phyloP scores from a whole-genome alignment of 2,329 filamentous ascomycete species.

The Penicillium vulpinum region DNA sequence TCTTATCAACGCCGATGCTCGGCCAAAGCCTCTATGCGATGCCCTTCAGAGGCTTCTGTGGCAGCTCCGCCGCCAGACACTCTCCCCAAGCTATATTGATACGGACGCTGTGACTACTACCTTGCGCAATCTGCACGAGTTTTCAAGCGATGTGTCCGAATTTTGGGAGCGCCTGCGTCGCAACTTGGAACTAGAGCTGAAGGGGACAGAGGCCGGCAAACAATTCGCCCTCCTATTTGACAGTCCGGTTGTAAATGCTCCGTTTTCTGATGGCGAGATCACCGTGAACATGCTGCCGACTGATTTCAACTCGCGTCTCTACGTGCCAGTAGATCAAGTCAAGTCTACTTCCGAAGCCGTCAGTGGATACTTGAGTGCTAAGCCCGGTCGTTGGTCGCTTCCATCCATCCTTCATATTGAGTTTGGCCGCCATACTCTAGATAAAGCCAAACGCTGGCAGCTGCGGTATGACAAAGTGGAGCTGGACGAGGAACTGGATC shows the following conservation, averaged over 20 bases:
- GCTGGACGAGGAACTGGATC: slow-evolving; percentile 55
- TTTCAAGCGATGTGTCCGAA: slow-evolving; percentile 55
- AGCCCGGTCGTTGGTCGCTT: slow-evolving; percentile 43
- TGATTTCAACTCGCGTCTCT: slow-evolving; percentile 42
- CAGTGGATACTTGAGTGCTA: slow-evolving; percentile 32
- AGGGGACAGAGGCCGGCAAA: slow-evolving; percentile 43
- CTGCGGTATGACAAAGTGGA: slow-evolving; percentile 58
- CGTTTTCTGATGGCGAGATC: slow-evolving; percentile 24
- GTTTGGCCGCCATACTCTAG: slow-evolving; percentile 58
- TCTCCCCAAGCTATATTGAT: slow-evolving; percentile 41
- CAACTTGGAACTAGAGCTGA: slow-evolving; percentile 55
- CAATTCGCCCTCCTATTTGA: slow-evolving; percentile 52
- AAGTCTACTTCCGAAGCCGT: slow-evolving; percentile 42
- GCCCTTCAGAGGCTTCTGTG: slow-evolving; percentile 56
- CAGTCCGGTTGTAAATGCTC: slow-evolving; percentile 28
- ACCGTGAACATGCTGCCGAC: slow-evolving; percentile 37
- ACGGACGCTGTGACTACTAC: slow-evolving; percentile 44
- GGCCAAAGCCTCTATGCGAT: slow-evolving; percentile 53
- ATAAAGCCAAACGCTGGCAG: slow-evolving; percentile 56
- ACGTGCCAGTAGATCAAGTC: slow-evolving; percentile 40
- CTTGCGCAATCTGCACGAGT: slow-evolving; percentile 44
- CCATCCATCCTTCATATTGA: slow-evolving; percentile 57
- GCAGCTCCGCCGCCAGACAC: slow-evolving; percentile 49
- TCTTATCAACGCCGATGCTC: slow-evolving; percentile 46
- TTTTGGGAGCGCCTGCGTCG: slow-evolving; percentile 57